phyloP scores from a whole-genome alignment of 768 basidiomycete species.

The Boletus fagicola region DNA sequence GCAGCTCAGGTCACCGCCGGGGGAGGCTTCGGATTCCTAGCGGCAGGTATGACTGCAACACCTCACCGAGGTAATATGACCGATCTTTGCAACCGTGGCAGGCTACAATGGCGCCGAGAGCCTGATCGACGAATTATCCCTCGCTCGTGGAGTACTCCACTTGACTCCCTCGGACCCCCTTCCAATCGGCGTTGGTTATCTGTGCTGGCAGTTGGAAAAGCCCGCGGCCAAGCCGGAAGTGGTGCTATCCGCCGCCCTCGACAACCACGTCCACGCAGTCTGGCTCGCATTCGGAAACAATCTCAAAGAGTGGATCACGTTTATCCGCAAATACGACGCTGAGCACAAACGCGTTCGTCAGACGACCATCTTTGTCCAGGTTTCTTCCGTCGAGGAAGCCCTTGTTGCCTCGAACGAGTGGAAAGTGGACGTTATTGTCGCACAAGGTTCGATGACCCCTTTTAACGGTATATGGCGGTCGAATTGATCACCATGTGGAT shows the following conservation, averaged over 20 bases:
- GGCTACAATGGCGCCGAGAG: conserved; percentile 47
- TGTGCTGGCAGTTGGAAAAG: conserved; percentile 69
- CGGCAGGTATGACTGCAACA: conserved; percentile 45
- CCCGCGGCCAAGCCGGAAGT: conserved; percentile 37
- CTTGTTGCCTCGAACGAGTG: conserved; percentile 58
- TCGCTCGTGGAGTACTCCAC: conserved; percentile 48
- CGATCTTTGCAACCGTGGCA: conserved; percentile 22
- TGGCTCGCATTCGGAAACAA: conserved; percentile 75
- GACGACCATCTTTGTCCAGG: conserved; percentile 62
- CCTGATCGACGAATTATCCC: conserved; percentile 49
- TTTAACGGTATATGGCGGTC: not conserved
- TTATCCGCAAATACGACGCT: conserved; percentile 54
- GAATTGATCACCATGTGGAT: conserved; percentile 2
- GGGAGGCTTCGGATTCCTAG: conserved; percentile 76
- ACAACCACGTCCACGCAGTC: conserved; percentile 57
- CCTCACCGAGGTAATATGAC: not conserved
- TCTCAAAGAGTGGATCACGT: conserved; percentile 57
- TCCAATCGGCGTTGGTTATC: conserved; percentile 72
- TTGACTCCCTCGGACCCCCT: conserved; percentile 33
- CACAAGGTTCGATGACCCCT: conserved; percentile 55
- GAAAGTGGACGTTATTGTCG: conserved; percentile 72
- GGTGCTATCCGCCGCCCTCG: conserved; percentile 50
- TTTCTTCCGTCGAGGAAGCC: conserved; percentile 61
- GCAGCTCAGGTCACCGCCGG: conserved; percentile 51
- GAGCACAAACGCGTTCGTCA: conserved; percentile 37